Conservation (phyloP, 1,284 basidiomycete genomes). For the Gomphus bonarii region DNA sequence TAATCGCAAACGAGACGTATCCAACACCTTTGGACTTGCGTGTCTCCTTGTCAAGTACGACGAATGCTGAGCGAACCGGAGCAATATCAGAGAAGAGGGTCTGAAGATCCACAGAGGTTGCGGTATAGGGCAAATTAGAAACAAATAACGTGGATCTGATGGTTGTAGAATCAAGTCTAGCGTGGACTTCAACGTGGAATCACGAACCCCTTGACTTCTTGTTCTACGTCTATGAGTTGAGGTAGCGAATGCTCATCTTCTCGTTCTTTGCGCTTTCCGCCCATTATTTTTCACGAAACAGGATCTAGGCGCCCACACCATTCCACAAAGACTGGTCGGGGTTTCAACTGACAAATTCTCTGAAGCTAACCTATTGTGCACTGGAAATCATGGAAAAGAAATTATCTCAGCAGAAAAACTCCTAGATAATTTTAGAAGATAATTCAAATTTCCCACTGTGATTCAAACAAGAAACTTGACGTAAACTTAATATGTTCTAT, state of each 20-base stretch:
- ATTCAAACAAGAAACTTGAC: too few species aligned
- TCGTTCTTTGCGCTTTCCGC: conserved; percentile 1
- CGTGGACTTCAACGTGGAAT: not conserved
- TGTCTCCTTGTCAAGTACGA: conserved; percentile 74
- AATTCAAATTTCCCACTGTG: too few species aligned
- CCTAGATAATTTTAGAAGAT: too few species aligned
- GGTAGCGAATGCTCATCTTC: not conserved
- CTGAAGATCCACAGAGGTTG: conserved; percentile 83
- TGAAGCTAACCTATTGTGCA: too few species aligned
- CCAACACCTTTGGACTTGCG: conserved; percentile 94
- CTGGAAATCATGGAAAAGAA: too few species aligned
- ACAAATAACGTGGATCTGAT: conserved; percentile 54
- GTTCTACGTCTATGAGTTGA: not conserved
- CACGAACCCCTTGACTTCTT: not conserved
- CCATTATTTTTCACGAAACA: not conserved
- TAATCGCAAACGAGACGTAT: conserved; percentile 88
- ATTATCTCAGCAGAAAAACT: too few species aligned
- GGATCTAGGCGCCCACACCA: not conserved
- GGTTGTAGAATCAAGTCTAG: not conserved
- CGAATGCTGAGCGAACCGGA: conserved; percentile 88
- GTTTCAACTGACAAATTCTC: too few species aligned
- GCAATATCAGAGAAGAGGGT: conserved; percentile 94
- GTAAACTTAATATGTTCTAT: too few species aligned
- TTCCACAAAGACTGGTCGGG: too few species aligned
- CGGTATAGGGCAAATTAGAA: conserved; percentile 80